Evolutionary conservation across 805 yeast species (phyloP).

Genomic region (Torulaspora quercuum): DNA sequence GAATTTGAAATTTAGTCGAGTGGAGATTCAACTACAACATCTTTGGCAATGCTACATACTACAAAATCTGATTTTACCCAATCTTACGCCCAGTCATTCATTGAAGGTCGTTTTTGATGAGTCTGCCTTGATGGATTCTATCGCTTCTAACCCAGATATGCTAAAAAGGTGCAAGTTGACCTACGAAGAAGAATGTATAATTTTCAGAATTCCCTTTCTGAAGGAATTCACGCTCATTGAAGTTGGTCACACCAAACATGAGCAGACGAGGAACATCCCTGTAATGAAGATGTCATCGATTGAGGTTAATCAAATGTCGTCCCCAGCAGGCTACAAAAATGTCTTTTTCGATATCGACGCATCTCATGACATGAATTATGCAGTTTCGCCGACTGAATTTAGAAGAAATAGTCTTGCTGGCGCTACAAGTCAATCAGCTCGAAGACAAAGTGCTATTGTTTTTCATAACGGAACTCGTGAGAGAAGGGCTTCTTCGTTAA

Average conservation of each 20-base stretch:
- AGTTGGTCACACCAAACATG: not conserved
- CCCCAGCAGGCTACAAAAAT: slow-evolving; percentile 5
- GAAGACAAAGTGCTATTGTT: slow-evolving; percentile 22
- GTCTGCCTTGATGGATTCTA: slow-evolving; percentile 12
- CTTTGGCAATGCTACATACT: slow-evolving; percentile 24
- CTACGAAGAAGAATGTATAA: slow-evolving; percentile 12
- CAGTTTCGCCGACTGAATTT: slow-evolving; percentile 27
- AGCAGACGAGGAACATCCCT: not conserved
- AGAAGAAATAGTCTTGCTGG: slow-evolving; percentile 28
- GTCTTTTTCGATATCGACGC: slow-evolving; percentile 13
- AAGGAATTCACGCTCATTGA: slow-evolving; percentile 11
- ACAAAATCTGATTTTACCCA: slow-evolving; percentile 20
- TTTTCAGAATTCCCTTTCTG: slow-evolving; percentile 15
- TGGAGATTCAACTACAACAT: slow-evolving; percentile 13
- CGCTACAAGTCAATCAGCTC: slow-evolving; percentile 19
- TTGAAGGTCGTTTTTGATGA: slow-evolving; percentile 18
- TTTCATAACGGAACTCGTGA: slow-evolving; percentile 7
- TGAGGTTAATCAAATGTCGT: not conserved
- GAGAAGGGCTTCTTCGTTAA: slow-evolving; percentile 19
- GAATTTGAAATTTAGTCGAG: slow-evolving; percentile 1
- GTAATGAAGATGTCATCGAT: not conserved
- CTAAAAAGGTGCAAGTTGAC: slow-evolving; percentile 8
- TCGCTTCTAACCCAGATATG: slow-evolving; percentile 4
- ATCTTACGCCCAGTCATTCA: not conserved
- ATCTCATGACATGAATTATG: slow-evolving; percentile 11